Conservation (phyloP, 2,329 filamentous ascomycete genomes). For the Diplodia sapinea region DNA sequence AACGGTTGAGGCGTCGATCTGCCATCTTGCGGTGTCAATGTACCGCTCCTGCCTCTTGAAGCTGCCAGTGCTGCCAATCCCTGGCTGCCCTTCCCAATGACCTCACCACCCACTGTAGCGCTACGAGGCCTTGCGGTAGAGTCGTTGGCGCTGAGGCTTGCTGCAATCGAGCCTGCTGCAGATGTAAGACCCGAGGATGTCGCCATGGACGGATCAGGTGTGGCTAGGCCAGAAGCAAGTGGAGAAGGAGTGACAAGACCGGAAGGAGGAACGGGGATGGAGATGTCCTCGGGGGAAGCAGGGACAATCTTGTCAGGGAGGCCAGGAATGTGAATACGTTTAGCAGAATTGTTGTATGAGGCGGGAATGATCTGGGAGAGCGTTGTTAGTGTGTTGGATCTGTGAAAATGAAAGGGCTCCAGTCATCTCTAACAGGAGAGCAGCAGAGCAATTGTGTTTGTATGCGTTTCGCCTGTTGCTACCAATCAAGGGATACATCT, state of each 20-base stretch:
- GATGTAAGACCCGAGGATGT: conserved; percentile 10
- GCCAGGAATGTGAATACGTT: conserved; percentile 81
- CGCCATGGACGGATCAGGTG: conserved; percentile 34
- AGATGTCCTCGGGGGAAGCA: conserved; percentile 78
- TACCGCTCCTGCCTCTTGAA: conserved; percentile 13
- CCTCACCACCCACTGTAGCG: conserved; percentile 16
- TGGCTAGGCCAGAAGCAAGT: conserved; percentile 44
- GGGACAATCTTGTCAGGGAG: conserved; percentile 72
- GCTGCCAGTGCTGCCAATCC: conserved; percentile 23
- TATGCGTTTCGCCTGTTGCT: neutral
- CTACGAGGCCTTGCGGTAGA: neutral
- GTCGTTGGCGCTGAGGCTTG: neutral
- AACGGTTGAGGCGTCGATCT: conserved; percentile 27
- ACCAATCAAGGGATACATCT: neutral
- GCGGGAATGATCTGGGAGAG: conserved; percentile 79
- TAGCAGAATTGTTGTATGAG: conserved; percentile 95
- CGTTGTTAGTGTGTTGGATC: neutral
- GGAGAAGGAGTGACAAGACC: conserved; percentile 53
- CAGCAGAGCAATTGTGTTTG: neutral
- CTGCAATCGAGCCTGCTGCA: neutral
- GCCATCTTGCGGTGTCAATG: conserved; percentile 30
- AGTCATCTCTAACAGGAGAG: neutral
- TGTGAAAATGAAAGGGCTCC: neutral
- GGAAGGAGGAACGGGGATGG: conserved; percentile 73
- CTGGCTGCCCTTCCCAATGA: conserved; percentile 23